phyloP scores from a whole-genome alignment of 139 green algal genomes.

The Picochlorum sp. region DNA sequence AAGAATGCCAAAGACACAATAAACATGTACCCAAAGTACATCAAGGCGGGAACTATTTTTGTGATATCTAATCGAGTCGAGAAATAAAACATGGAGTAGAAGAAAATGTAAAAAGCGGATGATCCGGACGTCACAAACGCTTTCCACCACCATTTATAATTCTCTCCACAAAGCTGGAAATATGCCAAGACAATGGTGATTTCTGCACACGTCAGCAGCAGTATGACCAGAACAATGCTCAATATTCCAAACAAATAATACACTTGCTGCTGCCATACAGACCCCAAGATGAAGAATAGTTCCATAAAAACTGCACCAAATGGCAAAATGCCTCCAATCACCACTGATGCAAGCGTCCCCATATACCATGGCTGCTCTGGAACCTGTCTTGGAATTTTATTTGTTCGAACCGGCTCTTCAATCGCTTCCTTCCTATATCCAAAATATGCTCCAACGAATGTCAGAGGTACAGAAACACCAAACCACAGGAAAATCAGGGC shows the following conservation, averaged over 20 bases:
- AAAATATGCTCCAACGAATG: conserved; percentile 92
- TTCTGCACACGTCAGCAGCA: conserved; percentile 94
- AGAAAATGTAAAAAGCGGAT: conserved; percentile 91
- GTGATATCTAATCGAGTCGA: conserved; percentile 95
- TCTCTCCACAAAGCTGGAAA: conserved; percentile 87
- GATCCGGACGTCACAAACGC: conserved; percentile 87
- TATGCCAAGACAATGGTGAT: conserved; percentile 99
- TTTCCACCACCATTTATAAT: conserved; percentile 96
- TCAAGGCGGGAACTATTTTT: conserved; percentile 66
- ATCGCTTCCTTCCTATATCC: conserved; percentile 82
- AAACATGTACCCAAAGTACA: conserved; percentile 84
- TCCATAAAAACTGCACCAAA: conserved; percentile 99
- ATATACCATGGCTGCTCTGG: conserved; percentile 97
- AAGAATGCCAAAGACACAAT: conserved; percentile 81
- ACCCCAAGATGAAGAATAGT: conserved; percentile 99
- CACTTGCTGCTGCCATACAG: conserved; percentile 90
- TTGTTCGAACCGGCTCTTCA: conserved; percentile 92
- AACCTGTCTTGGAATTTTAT: conserved; percentile 98
- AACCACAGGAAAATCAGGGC: conserved; percentile 97
- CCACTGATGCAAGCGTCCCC: conserved; percentile 77
- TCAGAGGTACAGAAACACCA: conserved; percentile 90
- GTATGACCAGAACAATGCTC: conserved; percentile 91
- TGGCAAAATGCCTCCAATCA: conserved; percentile 93
- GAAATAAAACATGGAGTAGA: conserved; percentile 96
- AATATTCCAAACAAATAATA: conserved; percentile 99